phyloP scores from a whole-genome alignment of 495 filamentous ascomycete genomes.

The Geopyxis carbonaria region DNA sequence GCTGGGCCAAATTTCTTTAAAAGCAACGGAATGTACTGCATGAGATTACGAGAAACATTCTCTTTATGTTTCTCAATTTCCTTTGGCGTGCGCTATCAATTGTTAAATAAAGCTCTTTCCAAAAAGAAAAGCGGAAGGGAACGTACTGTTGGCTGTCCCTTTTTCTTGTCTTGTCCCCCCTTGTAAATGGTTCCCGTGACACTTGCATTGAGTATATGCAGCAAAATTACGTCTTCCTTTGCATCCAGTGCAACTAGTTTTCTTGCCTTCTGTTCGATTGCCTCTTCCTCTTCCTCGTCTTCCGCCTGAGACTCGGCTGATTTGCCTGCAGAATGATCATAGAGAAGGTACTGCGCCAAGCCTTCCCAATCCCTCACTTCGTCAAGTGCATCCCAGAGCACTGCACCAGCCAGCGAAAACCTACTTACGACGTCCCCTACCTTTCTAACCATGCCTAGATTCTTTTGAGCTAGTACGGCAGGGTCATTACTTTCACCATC shows the following conservation, averaged over 20 bases:
- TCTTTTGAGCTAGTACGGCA: slow-evolving; percentile 18
- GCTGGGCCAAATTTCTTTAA: slow-evolving; percentile 81
- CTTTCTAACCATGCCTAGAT: slow-evolving; percentile 28
- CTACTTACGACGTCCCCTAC: slow-evolving; percentile 52
- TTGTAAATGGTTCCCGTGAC: slow-evolving; percentile 15
- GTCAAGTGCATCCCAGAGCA: slow-evolving; percentile 61
- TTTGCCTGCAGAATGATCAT: slow-evolving; percentile 57
- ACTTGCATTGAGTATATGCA: slow-evolving; percentile 63
- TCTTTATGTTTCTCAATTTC: slow-evolving; percentile 36
- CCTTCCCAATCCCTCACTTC: slow-evolving; percentile 76
- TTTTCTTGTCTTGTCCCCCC: slow-evolving; percentile 17
- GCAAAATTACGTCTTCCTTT: slow-evolving; percentile 63
- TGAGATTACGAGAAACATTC: slow-evolving; percentile 34
- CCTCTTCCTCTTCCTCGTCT: slow-evolving; percentile 33
- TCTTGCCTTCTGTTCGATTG: slow-evolving; percentile 39
- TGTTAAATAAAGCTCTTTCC: no score
- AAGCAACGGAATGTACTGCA: slow-evolving; percentile 61
- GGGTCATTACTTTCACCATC: slow-evolving; percentile 27
- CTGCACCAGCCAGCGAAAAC: slow-evolving; percentile 68
- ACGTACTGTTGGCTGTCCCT: slow-evolving; percentile 17
- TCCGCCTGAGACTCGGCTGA: no score
- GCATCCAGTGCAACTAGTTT: slow-evolving; percentile 53
- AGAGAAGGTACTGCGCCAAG: slow-evolving; percentile 74
- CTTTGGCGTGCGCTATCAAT: slow-evolving; percentile 28
- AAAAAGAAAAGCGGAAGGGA: no score